Base-by-base conservation (phyloP, 495 filamentous ascomycete species). In the Gamarada debralockiae region DNA sequence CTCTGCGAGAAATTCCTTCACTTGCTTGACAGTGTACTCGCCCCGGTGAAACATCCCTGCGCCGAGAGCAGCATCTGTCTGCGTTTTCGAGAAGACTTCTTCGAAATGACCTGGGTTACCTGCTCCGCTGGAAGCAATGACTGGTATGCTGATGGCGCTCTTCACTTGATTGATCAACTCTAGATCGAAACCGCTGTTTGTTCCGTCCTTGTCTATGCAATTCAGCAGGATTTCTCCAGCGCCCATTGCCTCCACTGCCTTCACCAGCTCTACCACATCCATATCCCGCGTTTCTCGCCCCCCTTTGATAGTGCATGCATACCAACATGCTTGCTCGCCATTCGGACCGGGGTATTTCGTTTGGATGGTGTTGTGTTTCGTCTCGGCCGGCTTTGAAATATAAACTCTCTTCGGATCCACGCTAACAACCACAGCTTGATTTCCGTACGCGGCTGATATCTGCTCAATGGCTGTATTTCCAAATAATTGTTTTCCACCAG, bases 21-120 rank as follows among this genome's bases (percentile, higher is more conserved):
- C 93, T 56, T 97, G 82, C 64, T 83, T 82, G 8, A 98, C 92
- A 0, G 92, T 96, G 65, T 91, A 97, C 70, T 98, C 92, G 23
- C 85, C 87, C 24, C 95, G 77, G 71, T 98, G 93, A 66, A 98
- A 98, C 85, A 98, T 98, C 45, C 93, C 93, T 21, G 93, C 93
- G 14, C 93, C 93, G 27, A 98, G 66, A 23, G 93, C 93, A 27
- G 93, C 93, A 75, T 98, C 93, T 13, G 92, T 91, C 13, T 75
- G 76, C 21, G 93, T 97, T 65, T 84, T 73, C 53, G 75, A 72
- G 70, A 97, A 97, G 15, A 97, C 93, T 64, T 98, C 90, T 36
- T 79, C 76, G 68, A 98, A 98, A 67, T 98, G 93, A 0, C 68
- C 78, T 14, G 93, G 95, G 61, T 86, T 85, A 5, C 93, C 93